Evolutionary conservation across 225 moss, liverwort and hornwort species (phyloP).

Genomic region (Pseudoscleropodium purum): DNA sequence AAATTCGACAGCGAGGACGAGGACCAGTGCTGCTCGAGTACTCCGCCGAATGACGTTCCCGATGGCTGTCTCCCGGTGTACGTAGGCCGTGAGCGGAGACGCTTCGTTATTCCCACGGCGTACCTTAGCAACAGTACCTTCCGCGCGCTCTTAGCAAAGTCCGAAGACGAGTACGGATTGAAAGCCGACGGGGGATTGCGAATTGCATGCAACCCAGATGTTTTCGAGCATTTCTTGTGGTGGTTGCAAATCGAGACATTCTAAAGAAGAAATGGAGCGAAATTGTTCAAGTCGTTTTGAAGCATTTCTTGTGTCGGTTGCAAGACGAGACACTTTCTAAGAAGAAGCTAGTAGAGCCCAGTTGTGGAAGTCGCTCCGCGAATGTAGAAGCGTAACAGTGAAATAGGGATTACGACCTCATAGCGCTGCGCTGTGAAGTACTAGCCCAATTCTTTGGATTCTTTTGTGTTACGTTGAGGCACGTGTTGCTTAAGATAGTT

Average conservation of each 20-base stretch:
- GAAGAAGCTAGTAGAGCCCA: not conserved
- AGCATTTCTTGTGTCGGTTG: conserved; percentile 46
- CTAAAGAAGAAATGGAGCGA: not conserved
- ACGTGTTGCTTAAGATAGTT: not conserved
- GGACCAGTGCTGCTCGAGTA: not conserved
- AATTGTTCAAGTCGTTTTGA: conserved; percentile 12
- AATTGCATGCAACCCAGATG: conserved; percentile 54
- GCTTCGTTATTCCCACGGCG: conserved; percentile 52
- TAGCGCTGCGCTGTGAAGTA: not conserved
- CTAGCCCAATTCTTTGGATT: not conserved
- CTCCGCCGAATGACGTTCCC: conserved; percentile 26
- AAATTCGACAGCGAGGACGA: not conserved
- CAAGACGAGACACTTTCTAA: not conserved
- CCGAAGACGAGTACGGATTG: conserved; percentile 64
- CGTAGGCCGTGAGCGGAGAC: conserved; percentile 44
- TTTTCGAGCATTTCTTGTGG: conserved; percentile 68
- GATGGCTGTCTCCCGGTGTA: conserved; percentile 58
- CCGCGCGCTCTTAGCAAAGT: conserved; percentile 47
- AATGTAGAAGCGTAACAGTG: not conserved
- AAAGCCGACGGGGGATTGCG: conserved; percentile 53
- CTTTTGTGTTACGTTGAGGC: not conserved
- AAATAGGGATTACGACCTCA: not conserved
- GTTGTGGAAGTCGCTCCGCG: not conserved
- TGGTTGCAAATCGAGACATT: conserved; percentile 7
- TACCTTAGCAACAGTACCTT: conserved; percentile 46